Evolutionary conservation across 176 grass and related monocot genomes (phyloP), one percentile per base, ranked within the genome.

Genomic region (Musa acuminata): DNA sequence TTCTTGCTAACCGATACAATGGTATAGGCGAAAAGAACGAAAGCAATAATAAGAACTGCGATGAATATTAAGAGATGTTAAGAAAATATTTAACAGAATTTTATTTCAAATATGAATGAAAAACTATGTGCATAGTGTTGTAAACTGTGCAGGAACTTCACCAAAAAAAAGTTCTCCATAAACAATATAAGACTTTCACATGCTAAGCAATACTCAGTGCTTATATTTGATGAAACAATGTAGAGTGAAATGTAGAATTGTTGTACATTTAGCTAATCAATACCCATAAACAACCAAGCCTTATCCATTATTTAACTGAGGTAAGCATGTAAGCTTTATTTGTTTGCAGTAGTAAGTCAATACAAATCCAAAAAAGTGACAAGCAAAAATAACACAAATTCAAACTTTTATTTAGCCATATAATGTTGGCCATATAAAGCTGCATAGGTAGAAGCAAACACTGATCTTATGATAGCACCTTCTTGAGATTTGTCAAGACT

Each of bases 1-100:
- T 25, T 72, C 55, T 53, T 72, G 20, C 54, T 62, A 72, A 63
- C 21, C 23, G 68, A 80, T 64, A 63, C 11, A 60, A 24, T 29
- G 48, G 22, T n/a, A 49, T n/a, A 72, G 29, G 26, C 55, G 2
- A 80, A 70, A 8, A 80, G 69, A 63, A 50, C 2, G 1, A 52
- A 20, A 80, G 55, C 22, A 24, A 51, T 13, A 26, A 72, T 3
- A 9, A 63, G 13, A 80, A 52, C 78, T 80, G 69, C 2, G 3
- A 50, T 19, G 35, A 80, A 72, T 53, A 72, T 51, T 53, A 51
- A 12, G 8, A 17, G 23, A 14, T 27, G n/a, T 60, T 74, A 53
- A 74, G 51, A 29, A 26, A 17, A 9, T 5, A 43, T 43, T 43
- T 43, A 43, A 43, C 35, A 43, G 35, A 43, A 43, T 43, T 43